phyloP scores from a whole-genome alignment of 2,329 filamentous ascomycete genomes.

The Penicillium freii region DNA sequence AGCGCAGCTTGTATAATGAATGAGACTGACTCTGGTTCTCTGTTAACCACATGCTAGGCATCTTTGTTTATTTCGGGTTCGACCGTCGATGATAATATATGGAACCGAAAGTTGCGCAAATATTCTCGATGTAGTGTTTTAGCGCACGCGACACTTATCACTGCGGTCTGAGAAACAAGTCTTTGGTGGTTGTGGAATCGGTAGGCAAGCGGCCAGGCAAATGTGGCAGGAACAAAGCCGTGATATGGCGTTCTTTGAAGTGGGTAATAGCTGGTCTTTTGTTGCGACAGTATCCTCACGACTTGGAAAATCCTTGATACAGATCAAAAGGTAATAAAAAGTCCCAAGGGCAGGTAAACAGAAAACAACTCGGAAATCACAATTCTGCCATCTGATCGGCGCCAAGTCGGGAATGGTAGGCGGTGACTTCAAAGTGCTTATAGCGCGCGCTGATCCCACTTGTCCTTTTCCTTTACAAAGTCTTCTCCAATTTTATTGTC shows the following conservation, averaged over 20 bases:
- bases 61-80: conserved; percentile 42
- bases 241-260: not conserved
- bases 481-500: not conserved
- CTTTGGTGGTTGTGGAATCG: not conserved
- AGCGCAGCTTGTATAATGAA: not conserved
- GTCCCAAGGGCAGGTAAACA: conserved; percentile 3
- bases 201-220: not conserved
- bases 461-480: too few species aligned
- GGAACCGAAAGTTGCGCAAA: not conserved
- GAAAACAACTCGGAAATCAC: conserved; percentile 1
- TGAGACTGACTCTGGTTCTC: conserved; percentile 81
- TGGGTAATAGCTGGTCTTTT: not conserved
- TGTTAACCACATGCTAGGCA: conserved; percentile 94
- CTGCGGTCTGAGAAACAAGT: not conserved
- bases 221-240: not conserved
- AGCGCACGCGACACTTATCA: not conserved
- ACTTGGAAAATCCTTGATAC: not conserved
- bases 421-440: conserved; percentile 1
- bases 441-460: not conserved
- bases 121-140: not conserved
- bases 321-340: not conserved
- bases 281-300: not conserved
- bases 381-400: conserved; percentile 6
- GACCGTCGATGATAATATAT: not conserved
- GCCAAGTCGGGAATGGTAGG: conserved; percentile 2